Percentiles rank a stretch among this genome's conserved stretches.
Conservation (phyloP, 768 basidiomycete species). For the Harrya chromipes region DNA sequence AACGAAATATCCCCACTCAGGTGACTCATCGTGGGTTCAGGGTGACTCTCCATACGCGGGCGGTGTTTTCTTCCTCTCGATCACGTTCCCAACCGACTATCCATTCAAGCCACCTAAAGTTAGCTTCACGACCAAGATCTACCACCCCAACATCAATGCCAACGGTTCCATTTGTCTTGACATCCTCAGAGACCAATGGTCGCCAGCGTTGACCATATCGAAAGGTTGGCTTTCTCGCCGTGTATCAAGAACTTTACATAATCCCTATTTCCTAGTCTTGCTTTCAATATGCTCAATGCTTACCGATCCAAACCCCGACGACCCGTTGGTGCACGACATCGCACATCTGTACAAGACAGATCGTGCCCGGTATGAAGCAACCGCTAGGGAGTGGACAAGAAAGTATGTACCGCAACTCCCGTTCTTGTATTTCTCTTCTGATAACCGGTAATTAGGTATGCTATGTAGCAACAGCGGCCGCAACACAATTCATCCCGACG, state of each 20-base stretch:
- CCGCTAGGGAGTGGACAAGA: constrained; percentile 99
- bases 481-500: constrained; percentile 18
- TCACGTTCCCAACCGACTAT: constrained; percentile 95
- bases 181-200: constrained; percentile 99
- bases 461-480: constrained; percentile 46
- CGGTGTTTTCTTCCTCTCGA: constrained; percentile 97
- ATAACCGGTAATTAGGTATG: constrained; percentile 34
- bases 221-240: constrained; percentile 64
- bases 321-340: constrained; percentile 97
- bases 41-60: constrained; percentile 98
- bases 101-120: constrained; percentile 99
- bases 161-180: constrained; percentile 99
- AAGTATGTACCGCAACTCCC: constrained; percentile 59
- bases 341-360: constrained; percentile 99
- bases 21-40: constrained; percentile 43
- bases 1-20: constrained; percentile 1
- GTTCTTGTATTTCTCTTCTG: neutral
- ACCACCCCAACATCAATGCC: constrained; percentile 99
- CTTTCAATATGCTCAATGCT: constrained; percentile 99
- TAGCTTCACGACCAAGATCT: constrained; percentile 99
- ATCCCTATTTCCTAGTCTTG: constrained; percentile 53
- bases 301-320: constrained; percentile 99
- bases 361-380: constrained; percentile 93
- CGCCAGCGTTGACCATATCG: constrained; percentile 96
- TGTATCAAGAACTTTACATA: constrained; percentile 1